Base-by-base conservation (phyloP, 306 rosid genomes). In the Crotalaria pallida region DNA sequence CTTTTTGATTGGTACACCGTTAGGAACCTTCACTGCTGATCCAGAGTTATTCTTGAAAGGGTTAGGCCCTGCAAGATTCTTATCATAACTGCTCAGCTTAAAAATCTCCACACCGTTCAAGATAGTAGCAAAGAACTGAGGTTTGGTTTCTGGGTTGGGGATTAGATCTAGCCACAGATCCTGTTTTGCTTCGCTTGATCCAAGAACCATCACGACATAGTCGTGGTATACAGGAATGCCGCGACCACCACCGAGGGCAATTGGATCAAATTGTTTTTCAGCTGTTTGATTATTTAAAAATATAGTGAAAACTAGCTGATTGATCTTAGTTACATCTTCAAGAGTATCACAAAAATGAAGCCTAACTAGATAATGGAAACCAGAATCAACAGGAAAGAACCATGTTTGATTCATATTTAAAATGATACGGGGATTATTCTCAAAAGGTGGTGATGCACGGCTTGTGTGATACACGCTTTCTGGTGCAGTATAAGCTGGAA, bases 341-440 rank as follows among this genome's bases (percentile, higher is more conserved):
- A 0, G 0, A 50, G 23, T 3, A 67, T 83, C 77, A 22, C 90
- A 86, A 21, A 83, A 81, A 70, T 86, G 88, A 9, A 86, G 86
- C 83, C 91, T 86, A 7, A 86, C 60, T 1, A 86, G 71, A 66
- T 83, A 80, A 0, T 8, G 15, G 77, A 83, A 86, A 23, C 86
- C 91, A 6, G 83, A 16, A 58, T 83, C 91, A 5, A 86, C 50
- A 0, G 75, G 19, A 6, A 81, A 81, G 48, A 24, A 3, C 88
- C 81, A 86, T 0, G 84, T 76, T 2, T n/a, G 51, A 18, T 83
- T 80, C 69, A 4, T 69, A 45, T 43, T 52, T 17, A 77, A 45
- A 50, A 76, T 80, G 38, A 19, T 0, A 10, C 5, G 21, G 8
- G 10, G 18, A 0, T 29, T 0, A 0, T 29, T 0, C 0, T 0